Base-by-base conservation (phyloP, 768 basidiomycete species). In the Kwoniella dendrophila region DNA sequence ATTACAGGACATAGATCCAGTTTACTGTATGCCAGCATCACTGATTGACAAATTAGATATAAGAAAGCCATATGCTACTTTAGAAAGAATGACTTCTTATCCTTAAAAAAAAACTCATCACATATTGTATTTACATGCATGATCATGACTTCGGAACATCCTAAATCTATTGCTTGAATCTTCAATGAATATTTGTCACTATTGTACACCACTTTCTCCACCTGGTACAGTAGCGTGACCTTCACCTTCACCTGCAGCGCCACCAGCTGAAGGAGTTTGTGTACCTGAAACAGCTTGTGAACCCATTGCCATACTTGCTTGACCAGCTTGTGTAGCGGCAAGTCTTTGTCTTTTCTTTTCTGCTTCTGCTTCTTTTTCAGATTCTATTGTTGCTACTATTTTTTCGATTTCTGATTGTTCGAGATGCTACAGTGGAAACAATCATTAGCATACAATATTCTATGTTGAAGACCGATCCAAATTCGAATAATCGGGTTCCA, bases 301-400 rank as follows among this genome's bases (percentile, higher is more conserved):
- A 22, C 58, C 70, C 70, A 72, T 75, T 18, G 73, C 71, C 71
- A 75, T 72, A 43, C 56, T 54, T n/a, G 71, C 69, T 56, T 75
- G 74, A 20, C 74, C 74, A 24, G 74, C 74, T 56, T 75, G 74
- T 14, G 93, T 94, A 1, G 91, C 92, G 29, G 93, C 94, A 63
- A 95, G 78, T 72, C 95, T 82, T 62, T 88, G 88, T 56, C 92
- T 86, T 81, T 97, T 98, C 80, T 90, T 84, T 80, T 98, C 96
- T 47, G 93, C 93, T 84, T 98, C 96, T 86, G 84, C 70, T 82
- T 98, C 96, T 83, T 98, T 99, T 83, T 99, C 96, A 66, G 87
- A 86, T 79, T 99, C 96, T 62, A 99, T 98, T 51, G 90, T 90
- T 49, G 86, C 81, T 6, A 98, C 96, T 61, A 98, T 93, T 0